Conservation (phyloP, 441 rosid genomes). For the Adansonia grandidieri region DNA sequence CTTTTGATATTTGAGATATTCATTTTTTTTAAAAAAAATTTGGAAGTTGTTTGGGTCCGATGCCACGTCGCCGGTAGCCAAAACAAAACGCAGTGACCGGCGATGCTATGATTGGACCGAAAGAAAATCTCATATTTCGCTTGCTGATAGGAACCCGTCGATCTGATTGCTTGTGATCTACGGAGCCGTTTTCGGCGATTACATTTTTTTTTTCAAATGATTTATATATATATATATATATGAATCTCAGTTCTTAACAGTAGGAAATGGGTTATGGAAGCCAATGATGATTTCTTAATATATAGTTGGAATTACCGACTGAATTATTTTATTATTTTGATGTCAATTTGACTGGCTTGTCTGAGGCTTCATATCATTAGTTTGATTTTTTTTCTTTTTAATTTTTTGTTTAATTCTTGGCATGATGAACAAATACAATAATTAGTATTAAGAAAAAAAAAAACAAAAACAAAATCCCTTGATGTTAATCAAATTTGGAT, state of each 20-base stretch:
- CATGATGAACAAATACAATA: too few relatives aligned
- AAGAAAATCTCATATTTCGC: slow-evolving; percentile 51
- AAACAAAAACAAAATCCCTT: too few relatives aligned
- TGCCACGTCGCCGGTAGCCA: slow-evolving; percentile 81
- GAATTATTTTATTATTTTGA: slow-evolving; percentile 43
- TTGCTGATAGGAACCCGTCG: slow-evolving; percentile 75
- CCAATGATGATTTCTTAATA: slow-evolving; percentile 52
- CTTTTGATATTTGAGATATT: not conserved
- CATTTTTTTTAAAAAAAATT: not conserved
- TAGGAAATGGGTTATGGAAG: slow-evolving; percentile 25
- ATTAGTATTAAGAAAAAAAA: too few relatives aligned
- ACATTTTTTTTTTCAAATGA: slow-evolving; percentile 29
- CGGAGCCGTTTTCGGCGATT: slow-evolving; percentile 74
- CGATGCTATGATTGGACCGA: slow-evolving; percentile 75
- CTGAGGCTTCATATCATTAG: slow-evolving; percentile 53
- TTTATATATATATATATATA: too few relatives aligned
- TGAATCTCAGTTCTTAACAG: not conserved
- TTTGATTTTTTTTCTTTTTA: not conserved
- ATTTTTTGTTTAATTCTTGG: too few relatives aligned
- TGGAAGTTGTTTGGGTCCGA: slow-evolving; percentile 32
- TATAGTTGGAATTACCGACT: slow-evolving; percentile 75
- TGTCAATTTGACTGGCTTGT: slow-evolving; percentile 49
- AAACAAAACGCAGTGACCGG: slow-evolving; percentile 50
- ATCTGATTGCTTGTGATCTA: slow-evolving; percentile 38
- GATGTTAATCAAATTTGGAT: not conserved